Percentiles rank a stretch among this genome's conserved stretches.
These are phyloP conservation scores for Agarophyton chilense DNA, from an alignment of 23 red algal species.

Conservation along the genomic window DNA sequence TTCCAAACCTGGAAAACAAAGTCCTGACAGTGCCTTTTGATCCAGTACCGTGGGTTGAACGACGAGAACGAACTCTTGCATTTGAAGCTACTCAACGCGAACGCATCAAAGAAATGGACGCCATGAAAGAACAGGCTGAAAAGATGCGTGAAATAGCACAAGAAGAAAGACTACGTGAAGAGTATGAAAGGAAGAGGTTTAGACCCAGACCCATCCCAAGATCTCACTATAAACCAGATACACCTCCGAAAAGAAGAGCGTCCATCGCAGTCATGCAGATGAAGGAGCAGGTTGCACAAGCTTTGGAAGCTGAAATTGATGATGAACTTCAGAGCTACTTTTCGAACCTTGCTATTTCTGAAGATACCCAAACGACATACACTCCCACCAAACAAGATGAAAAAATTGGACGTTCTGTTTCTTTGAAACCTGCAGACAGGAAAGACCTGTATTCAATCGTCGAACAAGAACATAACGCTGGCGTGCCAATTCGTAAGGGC, in stretches of 20 bases:
- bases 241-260: not conserved
- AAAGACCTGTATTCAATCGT: not conserved
- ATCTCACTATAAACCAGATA: conserved; percentile 27
- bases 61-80: conserved; percentile 23
- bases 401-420: not conserved
- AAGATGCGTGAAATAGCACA: not conserved
- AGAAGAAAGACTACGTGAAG: conserved; percentile 14
- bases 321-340: not conserved
- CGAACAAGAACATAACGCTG: not conserved
- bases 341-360: not conserved
- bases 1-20: conserved; percentile 10
- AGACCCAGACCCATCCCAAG: conserved; percentile 10
- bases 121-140: not conserved
- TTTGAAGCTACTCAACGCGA: conserved; percentile 29
- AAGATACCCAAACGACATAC: not conserved
- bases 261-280: not conserved
- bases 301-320: not conserved
- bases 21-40: conserved; percentile 9
- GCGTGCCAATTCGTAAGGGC: not conserved
- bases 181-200: conserved; percentile 34
- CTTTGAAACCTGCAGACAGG: not conserved
- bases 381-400: not conserved
- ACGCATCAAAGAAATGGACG: conserved; percentile 2
- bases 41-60: conserved; percentile 16
- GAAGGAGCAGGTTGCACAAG: not conserved